Percentiles rank a stretch among this genome's conserved stretches.
Evolutionary conservation across 345 rosid genomes (phyloP).

Genomic region (Syzygium oleosum): DNA sequence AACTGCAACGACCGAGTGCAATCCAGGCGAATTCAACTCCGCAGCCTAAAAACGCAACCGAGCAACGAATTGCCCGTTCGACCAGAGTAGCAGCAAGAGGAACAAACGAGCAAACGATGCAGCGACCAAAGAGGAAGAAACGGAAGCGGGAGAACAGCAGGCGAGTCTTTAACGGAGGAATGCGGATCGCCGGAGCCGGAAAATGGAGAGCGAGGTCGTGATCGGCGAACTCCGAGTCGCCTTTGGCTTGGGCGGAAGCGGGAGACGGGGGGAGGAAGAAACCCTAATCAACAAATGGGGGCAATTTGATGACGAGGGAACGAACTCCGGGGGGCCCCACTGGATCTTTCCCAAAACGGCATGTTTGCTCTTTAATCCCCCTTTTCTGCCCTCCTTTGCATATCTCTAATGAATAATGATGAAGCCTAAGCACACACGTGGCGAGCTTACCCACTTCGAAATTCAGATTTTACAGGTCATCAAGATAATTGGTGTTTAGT

Average conservation of each 20-base stretch:
- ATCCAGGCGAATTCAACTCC: background rate
- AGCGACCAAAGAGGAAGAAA: background rate
- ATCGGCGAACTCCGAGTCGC: background rate
- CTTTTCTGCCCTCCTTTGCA: rapidly evolving
- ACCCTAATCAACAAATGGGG: background rate
- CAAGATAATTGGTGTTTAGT: too few relatives aligned
- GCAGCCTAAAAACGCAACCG: background rate
- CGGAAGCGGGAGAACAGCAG: background rate
- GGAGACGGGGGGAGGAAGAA: background rate
- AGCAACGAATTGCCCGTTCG: background rate
- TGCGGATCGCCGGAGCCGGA: background rate
- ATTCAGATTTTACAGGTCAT: too few relatives aligned
- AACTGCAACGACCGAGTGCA: background rate
- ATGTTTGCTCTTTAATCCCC: background rate
- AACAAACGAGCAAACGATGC: background rate
- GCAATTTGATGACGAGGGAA: background rate
- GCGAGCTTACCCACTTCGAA: too few relatives aligned
- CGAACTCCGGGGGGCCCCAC: background rate
- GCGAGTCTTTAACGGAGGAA: background rate
- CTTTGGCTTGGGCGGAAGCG: background rate
- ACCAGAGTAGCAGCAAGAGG: background rate
- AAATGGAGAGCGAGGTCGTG: background rate
- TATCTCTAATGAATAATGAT: background rate
- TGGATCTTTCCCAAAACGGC: background rate
- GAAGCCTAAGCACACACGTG: background rate